Conservation (phyloP, 345 rosid genomes). For the Citrus hindsii region DNA sequence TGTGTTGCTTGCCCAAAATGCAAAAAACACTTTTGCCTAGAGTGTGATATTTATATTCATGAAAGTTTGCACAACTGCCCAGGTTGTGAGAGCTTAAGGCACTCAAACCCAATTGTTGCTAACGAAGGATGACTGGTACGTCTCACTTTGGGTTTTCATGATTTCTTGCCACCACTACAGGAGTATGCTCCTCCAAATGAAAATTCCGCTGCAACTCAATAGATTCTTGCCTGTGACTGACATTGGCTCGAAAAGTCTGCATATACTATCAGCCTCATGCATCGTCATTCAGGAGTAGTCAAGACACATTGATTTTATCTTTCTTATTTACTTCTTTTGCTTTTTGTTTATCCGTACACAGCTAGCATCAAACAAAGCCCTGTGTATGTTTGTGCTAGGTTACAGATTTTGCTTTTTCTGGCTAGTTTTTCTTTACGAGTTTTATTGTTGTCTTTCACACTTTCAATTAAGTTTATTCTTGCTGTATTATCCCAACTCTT, state of each 20-base stretch:
- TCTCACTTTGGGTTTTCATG: neutral
- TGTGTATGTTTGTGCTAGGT: too few relatives aligned
- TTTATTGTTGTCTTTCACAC: too few relatives aligned
- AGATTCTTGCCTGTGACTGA: neutral
- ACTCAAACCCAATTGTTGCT: slow-evolving; percentile 17
- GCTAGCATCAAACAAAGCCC: too few relatives aligned
- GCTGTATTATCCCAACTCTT: too few relatives aligned
- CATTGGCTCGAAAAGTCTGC: neutral
- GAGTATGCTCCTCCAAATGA: neutral
- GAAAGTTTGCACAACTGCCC: slow-evolving; percentile 97
- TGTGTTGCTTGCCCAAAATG: slow-evolving; percentile 69
- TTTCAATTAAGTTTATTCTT: too few relatives aligned
- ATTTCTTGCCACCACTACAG: neutral
- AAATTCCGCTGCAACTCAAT: neutral
- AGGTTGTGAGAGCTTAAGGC: slow-evolving; percentile 74
- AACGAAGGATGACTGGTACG: neutral
- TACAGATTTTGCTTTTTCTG: too few relatives aligned
- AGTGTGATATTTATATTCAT: slow-evolving; percentile 90
- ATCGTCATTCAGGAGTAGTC: neutral
- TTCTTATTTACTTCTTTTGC: too few relatives aligned
- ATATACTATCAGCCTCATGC: neutral
- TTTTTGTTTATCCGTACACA: too few relatives aligned
- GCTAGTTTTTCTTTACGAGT: too few relatives aligned
- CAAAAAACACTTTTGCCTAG: slow-evolving; percentile 74
- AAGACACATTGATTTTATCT: neutral